phyloP scores from a whole-genome alignment of 2,329 filamentous ascomycete species.

The Aspergillus aculeatinus region DNA sequence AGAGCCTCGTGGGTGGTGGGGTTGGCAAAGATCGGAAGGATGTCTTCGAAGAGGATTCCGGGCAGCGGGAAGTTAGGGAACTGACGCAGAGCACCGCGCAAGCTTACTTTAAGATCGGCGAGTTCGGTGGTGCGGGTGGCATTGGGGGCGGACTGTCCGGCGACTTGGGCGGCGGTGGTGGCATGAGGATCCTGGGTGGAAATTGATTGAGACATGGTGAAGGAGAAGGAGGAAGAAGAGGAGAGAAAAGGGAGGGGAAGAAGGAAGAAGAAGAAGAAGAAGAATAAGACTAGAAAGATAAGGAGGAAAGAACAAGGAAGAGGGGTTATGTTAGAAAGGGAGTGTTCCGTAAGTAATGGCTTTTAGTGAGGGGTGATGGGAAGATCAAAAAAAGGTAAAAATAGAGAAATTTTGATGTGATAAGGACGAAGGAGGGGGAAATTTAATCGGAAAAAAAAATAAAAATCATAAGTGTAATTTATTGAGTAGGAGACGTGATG shows the following conservation, averaged over 20 bases:
- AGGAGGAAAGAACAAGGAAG: slow-evolving; percentile 4
- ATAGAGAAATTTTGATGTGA: slow-evolving; percentile 15
- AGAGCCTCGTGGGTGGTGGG: slow-evolving; percentile 71
- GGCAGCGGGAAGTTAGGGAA: slow-evolving; percentile 89
- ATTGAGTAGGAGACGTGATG: slow-evolving; percentile 1
- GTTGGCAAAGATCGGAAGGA: slow-evolving; percentile 90
- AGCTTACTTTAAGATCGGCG: slow-evolving; percentile 63
- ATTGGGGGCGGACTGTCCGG: slow-evolving; percentile 47
- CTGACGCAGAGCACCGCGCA: slow-evolving; percentile 73
- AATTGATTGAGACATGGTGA: slow-evolving; percentile 43
- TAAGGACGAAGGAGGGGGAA: slow-evolving; percentile 14
- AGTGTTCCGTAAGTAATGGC: neutral
- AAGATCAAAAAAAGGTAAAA: slow-evolving; percentile 19
- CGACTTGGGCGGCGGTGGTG: slow-evolving; percentile 41
- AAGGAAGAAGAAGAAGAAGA: neutral
- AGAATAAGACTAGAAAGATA: slow-evolving; percentile 2
- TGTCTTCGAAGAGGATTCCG: slow-evolving; percentile 96
- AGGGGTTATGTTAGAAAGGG: neutral
- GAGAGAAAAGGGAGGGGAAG: slow-evolving; percentile 19
- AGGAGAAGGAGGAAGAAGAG: slow-evolving; percentile 16
- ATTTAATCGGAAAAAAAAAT: slow-evolving; percentile 6
- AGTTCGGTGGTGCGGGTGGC: slow-evolving; percentile 54
- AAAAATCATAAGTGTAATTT: too few species aligned
- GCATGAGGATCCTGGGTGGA: slow-evolving; percentile 36
- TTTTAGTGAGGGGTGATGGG: slow-evolving; percentile 16